These are phyloP conservation scores for Lolium perenne DNA, from an alignment of 176 grass and related monocot genomes.

Conservation along the genomic window DNA sequence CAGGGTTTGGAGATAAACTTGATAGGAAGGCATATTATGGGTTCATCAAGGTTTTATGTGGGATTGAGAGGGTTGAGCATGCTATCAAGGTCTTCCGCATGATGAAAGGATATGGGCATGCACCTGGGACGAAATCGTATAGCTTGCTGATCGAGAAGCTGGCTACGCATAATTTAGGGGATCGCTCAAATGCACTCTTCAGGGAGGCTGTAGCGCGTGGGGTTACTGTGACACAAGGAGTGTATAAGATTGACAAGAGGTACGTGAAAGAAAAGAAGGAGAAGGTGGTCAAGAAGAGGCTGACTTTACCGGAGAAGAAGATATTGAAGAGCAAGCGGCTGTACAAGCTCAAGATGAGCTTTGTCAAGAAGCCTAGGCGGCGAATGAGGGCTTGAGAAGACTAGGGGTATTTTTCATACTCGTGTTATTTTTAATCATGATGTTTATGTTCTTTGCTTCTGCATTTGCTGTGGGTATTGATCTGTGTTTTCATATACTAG, in stretches of 20 bases:
- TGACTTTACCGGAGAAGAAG: slow-evolving; percentile 90
- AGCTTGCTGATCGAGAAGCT: slow-evolving; percentile 81
- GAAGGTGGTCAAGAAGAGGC: slow-evolving; percentile 89
- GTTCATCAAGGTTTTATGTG: slow-evolving; percentile 95
- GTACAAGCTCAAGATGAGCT: slow-evolving; percentile 87
- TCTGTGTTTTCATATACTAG: slow-evolving; percentile 38
- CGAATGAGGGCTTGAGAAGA: slow-evolving; percentile 48
- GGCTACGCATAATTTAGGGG: slow-evolving; percentile 73
- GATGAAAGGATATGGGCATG: slow-evolving; percentile 93
- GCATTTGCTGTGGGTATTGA: background rate
- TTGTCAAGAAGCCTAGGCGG: slow-evolving; percentile 81
- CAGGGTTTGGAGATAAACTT: slow-evolving; percentile 77
- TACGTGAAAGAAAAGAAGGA: slow-evolving; percentile 73
- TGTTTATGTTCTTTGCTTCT: slow-evolving; percentile 32
- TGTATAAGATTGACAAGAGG: slow-evolving; percentile 68
- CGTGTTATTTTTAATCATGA: slow-evolving; percentile 33
- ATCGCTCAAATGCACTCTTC: slow-evolving; percentile 87
- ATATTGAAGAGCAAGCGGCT: slow-evolving; percentile 85
- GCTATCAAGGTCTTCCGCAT: slow-evolving; percentile 90
- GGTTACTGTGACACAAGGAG: slow-evolving; percentile 55
- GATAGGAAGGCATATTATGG: slow-evolving; percentile 90
- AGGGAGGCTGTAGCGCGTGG: slow-evolving; percentile 77
- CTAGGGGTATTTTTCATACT: slow-evolving; percentile 38
- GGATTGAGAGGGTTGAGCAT: slow-evolving; percentile 95
- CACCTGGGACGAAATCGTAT: slow-evolving; percentile 87